Base-by-base conservation (phyloP, 2,329 filamentous ascomycete species). In the Nothopassalora personata region DNA sequence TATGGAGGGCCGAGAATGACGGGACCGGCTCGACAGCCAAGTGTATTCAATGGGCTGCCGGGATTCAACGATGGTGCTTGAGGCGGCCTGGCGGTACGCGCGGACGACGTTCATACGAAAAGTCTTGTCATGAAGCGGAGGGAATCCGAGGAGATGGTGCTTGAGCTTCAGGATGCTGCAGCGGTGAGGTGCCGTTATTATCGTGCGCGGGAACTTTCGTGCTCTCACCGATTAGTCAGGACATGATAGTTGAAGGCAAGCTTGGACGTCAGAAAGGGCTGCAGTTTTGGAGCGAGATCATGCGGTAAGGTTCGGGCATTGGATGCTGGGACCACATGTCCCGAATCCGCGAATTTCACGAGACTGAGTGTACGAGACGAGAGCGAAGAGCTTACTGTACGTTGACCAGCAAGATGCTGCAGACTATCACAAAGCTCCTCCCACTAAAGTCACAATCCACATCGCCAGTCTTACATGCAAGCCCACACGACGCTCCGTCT, bases 391-490 rank as follows among this genome's bases (percentile, higher is more conserved):
- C 51, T 45, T 43, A 43, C 33, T 54, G 27, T 15, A 34, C 34
- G n/a, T 13, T 33, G 13, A 18, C n/a, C 34, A 13, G 10, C 18
- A 18, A 15, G n/a, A 11, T 39, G 8, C 36, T 8, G 13, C n/a
- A 33, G 23, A 55, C 11, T 13, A 19, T 72, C 77, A 97, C 71
- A 97, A 78, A n/a, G 91, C 91, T 13, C 93, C 93, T 0, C 93
- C 93, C 7, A 96, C 83, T 34, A 90, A 79, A 67, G 86, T 84
- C 5, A 97, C 92, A 58, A 96, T 88, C 91, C 90, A 95, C 91
- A 97, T 96, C 3, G 91, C 90, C 61, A 96, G 75, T 60, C 90
- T 80, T 43, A 99, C 94, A 72, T 91, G 87, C 70, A 95, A 78
- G 0, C 91, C 86, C 0, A 97, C 94, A 59, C 90, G 86, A 61